These are phyloP conservation scores for Pseudocercospora crystallina DNA, from an alignment of 2,329 filamentous ascomycete species.

Conservation along the genomic window DNA sequence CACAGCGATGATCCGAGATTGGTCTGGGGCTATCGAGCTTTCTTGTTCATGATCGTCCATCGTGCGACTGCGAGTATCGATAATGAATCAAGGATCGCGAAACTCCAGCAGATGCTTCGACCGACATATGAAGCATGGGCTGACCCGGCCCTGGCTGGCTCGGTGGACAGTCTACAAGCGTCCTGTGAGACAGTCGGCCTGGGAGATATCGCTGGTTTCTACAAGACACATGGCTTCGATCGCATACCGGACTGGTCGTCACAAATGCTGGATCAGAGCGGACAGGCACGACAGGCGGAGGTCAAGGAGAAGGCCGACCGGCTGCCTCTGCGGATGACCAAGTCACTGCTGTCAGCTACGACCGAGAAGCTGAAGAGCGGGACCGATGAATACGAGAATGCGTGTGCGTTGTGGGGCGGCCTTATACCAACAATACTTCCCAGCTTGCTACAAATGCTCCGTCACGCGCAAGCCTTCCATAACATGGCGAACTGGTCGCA, in stretches of 20 bases:
- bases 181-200: constrained; percentile 82
- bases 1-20: constrained; percentile 77
- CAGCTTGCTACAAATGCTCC: constrained; percentile 79
- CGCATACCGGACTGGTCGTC: constrained; percentile 80
- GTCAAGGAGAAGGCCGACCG: constrained; percentile 73
- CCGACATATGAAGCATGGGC: constrained; percentile 82
- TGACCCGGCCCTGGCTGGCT: constrained; percentile 64
- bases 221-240: constrained; percentile 70
- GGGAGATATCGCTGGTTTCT: constrained; percentile 76
- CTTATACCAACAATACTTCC: constrained; percentile 80
- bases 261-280: constrained; percentile 73
- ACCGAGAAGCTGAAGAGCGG: constrained; percentile 82
- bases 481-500: constrained; percentile 81
- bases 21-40: constrained; percentile 81
- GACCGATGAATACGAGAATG: constrained; percentile 70
- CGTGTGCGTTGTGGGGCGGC: constrained; percentile 80
- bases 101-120: constrained; percentile 75
- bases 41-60: constrained; percentile 91
- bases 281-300: constrained; percentile 72
- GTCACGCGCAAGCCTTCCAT: constrained; percentile 87
- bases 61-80: constrained; percentile 72
- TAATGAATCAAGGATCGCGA: constrained; percentile 65
- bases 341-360: constrained; percentile 87
- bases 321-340: constrained; percentile 81
- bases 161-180: constrained; percentile 70